Percentiles rank a stretch among this genome's conserved stretches.
Conservation (phyloP, 768 basidiomycete genomes). For the Imleria badia region DNA sequence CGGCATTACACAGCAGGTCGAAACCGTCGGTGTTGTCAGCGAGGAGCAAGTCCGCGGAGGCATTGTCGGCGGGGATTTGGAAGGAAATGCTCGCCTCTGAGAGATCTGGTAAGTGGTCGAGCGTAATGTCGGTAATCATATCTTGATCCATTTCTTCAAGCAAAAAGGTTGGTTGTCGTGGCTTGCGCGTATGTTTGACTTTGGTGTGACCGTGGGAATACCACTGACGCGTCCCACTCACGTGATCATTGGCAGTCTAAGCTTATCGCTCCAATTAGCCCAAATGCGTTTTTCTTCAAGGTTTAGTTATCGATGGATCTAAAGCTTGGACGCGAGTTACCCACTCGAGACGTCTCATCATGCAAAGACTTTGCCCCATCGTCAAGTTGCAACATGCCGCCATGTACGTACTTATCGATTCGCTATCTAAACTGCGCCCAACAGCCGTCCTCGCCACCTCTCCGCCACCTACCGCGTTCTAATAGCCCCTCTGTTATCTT, state of each 20-base stretch:
- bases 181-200: conserved; percentile 8
- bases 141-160: conserved; percentile 20
- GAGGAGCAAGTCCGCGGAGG: conserved; percentile 34
- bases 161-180: too few species aligned
- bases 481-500: too few species aligned
- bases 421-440: conserved; percentile 8
- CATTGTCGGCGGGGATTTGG: conserved; percentile 46
- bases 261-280: background rate
- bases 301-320: too few species aligned
- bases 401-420: conserved; percentile 16
- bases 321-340: too few species aligned
- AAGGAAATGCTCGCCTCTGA: conserved; percentile 45
- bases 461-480: too few species aligned
- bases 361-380: too few species aligned
- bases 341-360: too few species aligned
- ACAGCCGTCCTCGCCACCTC: background rate
- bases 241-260: conserved; percentile 24
- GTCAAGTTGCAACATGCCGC: conserved; percentile 10
- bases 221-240: conserved; percentile 27
- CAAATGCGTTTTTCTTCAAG: too few species aligned
- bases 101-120: conserved; percentile 54
- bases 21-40: conserved; percentile 41
- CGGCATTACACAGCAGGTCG: conserved; percentile 37
- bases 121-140: conserved; percentile 43
- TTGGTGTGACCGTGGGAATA: conserved; percentile 24